Percentiles rank a stretch among this genome's conserved stretches.
Conservation (phyloP, 2,329 filamentous ascomycete genomes). For the Exophiala calicioides region DNA sequence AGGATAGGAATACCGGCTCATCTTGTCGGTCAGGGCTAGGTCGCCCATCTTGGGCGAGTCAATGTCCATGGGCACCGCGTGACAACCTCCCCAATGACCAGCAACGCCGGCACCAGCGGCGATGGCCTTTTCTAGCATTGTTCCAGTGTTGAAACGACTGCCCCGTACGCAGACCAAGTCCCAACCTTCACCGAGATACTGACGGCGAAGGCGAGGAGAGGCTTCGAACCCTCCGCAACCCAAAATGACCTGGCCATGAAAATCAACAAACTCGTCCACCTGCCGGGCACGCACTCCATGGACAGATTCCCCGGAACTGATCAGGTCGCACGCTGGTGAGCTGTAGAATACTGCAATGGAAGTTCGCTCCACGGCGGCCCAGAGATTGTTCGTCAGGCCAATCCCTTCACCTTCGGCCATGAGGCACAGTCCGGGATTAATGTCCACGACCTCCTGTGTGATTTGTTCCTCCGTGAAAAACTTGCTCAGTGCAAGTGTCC, state of each 20-base stretch:
- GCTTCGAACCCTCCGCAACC: slow-evolving; percentile 7
- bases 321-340: slow-evolving; percentile 34
- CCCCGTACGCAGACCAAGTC: slow-evolving; percentile 5
- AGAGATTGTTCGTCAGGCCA: slow-evolving; percentile 5
- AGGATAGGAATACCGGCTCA: slow-evolving; percentile 4
- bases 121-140: slow-evolving; percentile 5
- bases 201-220: slow-evolving; percentile 1
- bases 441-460: slow-evolving; percentile 45
- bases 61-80: background rate
- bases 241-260: slow-evolving; percentile 4
- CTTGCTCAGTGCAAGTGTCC: slow-evolving; percentile 62
- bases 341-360: slow-evolving; percentile 11
- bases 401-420: slow-evolving; percentile 60
- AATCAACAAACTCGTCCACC: background rate
- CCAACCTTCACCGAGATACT: slow-evolving; percentile 3
- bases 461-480: slow-evolving; percentile 62
- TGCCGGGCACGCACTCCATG: background rate
- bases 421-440: slow-evolving; percentile 56
- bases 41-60: slow-evolving; percentile 3
- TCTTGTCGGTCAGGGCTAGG: background rate
- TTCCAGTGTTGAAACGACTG: slow-evolving; percentile 7
- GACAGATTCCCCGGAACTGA: slow-evolving; percentile 35
- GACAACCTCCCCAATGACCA: slow-evolving; percentile 7
- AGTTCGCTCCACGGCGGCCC: slow-evolving; percentile 27
- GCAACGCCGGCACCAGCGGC: background rate